Base-by-base conservation (phyloP, 2,329 filamentous ascomycete genomes). In the Nigrospora osmanthi region DNA sequence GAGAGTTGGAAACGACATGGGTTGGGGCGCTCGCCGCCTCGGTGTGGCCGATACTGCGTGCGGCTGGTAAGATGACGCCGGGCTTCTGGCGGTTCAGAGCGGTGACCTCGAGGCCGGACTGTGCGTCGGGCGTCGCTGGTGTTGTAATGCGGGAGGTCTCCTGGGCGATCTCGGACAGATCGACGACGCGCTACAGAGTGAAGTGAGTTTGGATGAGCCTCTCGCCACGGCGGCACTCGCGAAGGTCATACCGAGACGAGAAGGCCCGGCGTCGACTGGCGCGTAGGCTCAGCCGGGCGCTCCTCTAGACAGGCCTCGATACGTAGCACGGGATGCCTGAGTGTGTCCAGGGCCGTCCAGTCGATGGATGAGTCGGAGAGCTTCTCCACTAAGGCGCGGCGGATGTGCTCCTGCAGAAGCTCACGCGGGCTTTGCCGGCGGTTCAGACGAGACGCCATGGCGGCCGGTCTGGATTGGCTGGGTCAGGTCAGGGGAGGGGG, bases 291-390 rank as follows among this genome's bases (percentile, higher is more conserved):
- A 9, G 19, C 19, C 5, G 41, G 47, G n/a, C 47, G 35, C 12
- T 48, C 49, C 42, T 45, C 47, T 33, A 54, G 50, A 15, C 48
- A 42, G 28, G 47, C 50, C 23, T 52, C 48, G 16, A 54, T 50
- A n/a, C 41, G 34, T n/a, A 52, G 40, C 3, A 44, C 48, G 9
- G 50, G 52, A 16, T 51, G 36, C 23, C 15, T 37, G 23, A 54
- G 43, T 17, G 37, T 44, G 16, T 49, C 41, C 35, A 52, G 35
- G 2, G 40, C 46, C 6, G 35, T 42, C 52, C 52, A 54, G 43
- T 54, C 47, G 43, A 54, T 45, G 19, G 47, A 41, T n/a, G 47
- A 42, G 15, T 41, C 38, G 14, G 43, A 35, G 35, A 54, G 40
- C 40, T 54, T 47, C 14, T 54, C 49, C 11, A 45, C 49, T 19